A percentile compares a stretch with the other conserved stretches of the same genome.
phyloP scores from a whole-genome alignment of 306 rosid species.

The Vigna hirtella region DNA sequence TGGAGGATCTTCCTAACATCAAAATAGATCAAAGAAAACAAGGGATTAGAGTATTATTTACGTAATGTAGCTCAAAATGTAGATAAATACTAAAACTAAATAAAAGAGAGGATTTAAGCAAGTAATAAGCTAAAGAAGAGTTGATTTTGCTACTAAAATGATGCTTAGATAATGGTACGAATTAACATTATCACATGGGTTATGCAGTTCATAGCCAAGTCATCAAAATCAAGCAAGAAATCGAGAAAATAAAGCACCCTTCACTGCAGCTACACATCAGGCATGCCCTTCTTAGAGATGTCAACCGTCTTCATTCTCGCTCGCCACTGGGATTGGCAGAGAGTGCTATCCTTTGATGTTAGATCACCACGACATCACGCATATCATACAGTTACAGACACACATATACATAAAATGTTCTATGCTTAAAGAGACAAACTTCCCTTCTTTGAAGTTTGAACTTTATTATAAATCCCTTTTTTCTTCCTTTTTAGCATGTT shows the following conservation, averaged over 20 bases:
- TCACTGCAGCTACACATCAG: constrained; percentile 64
- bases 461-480: not conserved
- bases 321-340: constrained; percentile 69
- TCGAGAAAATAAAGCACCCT: constrained; percentile 70
- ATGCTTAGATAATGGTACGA: too few relatives aligned
- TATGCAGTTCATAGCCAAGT: constrained; percentile 80
- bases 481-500: not conserved
- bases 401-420: not conserved
- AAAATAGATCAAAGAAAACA: too few relatives aligned
- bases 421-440: not conserved
- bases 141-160: too few relatives aligned
- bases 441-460: not conserved
- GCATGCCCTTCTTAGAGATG: constrained; percentile 51
- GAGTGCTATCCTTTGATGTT: constrained; percentile 42
- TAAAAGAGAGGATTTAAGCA: too few relatives aligned
- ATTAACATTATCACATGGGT: too few relatives aligned
- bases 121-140: too few relatives aligned
- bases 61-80: too few relatives aligned
- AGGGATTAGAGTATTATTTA: too few relatives aligned
- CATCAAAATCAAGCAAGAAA: constrained; percentile 78
- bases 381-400: not conserved
- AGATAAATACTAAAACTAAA: too few relatives aligned
- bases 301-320: constrained; percentile 56
- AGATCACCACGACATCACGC: not conserved
- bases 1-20: too few relatives aligned